phyloP scores from a whole-genome alignment of 2,329 filamentous ascomycete genomes.

The Biscogniauxia mediterranea region DNA sequence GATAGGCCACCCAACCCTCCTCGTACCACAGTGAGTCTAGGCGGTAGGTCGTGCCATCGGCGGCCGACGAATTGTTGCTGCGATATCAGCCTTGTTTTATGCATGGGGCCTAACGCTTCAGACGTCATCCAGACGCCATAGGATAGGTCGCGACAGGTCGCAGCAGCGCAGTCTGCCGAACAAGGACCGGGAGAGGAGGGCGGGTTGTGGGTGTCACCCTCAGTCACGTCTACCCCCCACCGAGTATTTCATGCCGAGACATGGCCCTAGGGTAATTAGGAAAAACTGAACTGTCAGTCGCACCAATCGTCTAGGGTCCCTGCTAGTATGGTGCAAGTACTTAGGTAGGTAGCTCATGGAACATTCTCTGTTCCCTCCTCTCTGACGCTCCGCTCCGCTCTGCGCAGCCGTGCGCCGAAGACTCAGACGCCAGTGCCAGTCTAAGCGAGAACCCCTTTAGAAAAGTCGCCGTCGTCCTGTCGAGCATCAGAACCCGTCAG shows the following conservation, averaged over 20 bases:
- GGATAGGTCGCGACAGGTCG: conserved; percentile 17
- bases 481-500: neutral
- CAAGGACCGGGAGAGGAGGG: neutral
- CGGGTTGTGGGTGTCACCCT: neutral
- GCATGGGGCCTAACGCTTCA: conserved; percentile 20
- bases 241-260: neutral
- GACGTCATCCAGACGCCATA: conserved; percentile 22
- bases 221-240: neutral
- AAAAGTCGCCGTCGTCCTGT: neutral
- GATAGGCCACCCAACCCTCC: conserved; percentile 20
- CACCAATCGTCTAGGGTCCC: conserved; percentile 1
- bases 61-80: conserved; percentile 14
- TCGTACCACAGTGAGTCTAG: conserved; percentile 3
- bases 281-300: neutral
- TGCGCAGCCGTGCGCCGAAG: neutral
- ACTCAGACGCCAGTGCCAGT: neutral
- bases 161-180: neutral
- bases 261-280: neutral
- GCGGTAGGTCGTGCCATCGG: conserved; percentile 11
- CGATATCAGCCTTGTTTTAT: conserved; percentile 25
- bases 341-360: neutral
- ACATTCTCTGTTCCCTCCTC: neutral
- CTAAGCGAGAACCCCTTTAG: neutral
- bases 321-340: neutral
- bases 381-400: neutral